A percentile compares a stretch with the other conserved stretches of the same genome.
These are phyloP conservation scores for Tinospora cordifolia DNA, from an alignment of 164 flowering plant genomes.

Conservation along the genomic window DNA sequence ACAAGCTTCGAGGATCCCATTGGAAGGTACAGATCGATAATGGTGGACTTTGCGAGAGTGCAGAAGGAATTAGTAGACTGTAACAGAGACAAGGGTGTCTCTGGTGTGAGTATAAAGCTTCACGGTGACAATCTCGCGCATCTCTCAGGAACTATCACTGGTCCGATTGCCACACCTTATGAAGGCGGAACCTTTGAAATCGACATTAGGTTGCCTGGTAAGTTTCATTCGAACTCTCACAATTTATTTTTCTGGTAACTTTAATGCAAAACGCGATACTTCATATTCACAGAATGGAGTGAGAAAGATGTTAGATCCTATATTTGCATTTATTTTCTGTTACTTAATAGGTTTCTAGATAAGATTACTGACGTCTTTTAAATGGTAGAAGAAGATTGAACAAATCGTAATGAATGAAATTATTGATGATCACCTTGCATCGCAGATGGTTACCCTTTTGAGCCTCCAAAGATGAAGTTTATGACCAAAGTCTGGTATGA, in stretches of 20 bases:
- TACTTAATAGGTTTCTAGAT: too few relatives aligned
- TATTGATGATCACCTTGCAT: constrained; percentile 11
- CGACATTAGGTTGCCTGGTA: constrained; percentile 76
- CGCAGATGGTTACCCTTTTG: constrained; percentile 95
- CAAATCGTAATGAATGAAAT: too few relatives aligned
- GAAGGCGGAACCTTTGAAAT: constrained; percentile 78
- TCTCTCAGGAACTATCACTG: constrained; percentile 67
- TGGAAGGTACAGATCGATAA: constrained; percentile 19
- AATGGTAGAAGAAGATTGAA: too few relatives aligned
- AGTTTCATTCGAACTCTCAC: not conserved
- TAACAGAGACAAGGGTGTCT: constrained; percentile 45
- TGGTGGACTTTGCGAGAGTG: constrained; percentile 72
- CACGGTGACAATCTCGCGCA: constrained; percentile 51
- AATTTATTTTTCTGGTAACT: not conserved
- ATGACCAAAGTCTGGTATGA: constrained; percentile 91
- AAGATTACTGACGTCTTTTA: too few relatives aligned
- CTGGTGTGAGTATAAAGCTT: constrained; percentile 60
- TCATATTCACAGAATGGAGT: too few relatives aligned
- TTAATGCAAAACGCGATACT: not conserved
- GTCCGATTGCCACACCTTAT: constrained; percentile 80
- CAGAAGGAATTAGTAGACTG: constrained; percentile 87
- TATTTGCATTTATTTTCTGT: too few relatives aligned
- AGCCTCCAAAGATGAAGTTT: constrained; percentile 94
- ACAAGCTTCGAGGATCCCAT: not conserved
- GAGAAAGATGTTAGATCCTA: too few relatives aligned